A percentile compares a stretch with the other conserved stretches of the same genome.
These are phyloP conservation scores for Triticum dicoccoides DNA, from an alignment of 176 grass and related monocot genomes.

Conservation along the genomic window DNA sequence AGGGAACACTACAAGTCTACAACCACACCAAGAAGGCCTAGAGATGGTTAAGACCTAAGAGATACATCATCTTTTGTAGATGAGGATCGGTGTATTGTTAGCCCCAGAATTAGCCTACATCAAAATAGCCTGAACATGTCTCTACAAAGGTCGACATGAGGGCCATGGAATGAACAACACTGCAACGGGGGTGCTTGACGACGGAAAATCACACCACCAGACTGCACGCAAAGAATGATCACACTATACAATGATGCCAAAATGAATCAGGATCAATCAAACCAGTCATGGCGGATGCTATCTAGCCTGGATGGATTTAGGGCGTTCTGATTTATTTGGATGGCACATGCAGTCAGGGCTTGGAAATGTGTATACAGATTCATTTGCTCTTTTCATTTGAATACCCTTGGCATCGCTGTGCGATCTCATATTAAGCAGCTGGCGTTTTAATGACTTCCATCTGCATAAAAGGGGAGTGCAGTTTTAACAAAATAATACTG, in stretches of 20 bases:
- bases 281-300: conserved; percentile 50
- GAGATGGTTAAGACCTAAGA: conserved; percentile 20
- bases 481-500: conserved; percentile 4
- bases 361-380: conserved; percentile 85
- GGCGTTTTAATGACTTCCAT: conserved; percentile 84
- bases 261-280: conserved; percentile 47
- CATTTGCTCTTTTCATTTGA: conserved; percentile 86
- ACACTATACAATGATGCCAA: conserved; percentile 27
- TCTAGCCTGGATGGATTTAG: conserved; percentile 50
- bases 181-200: conserved; percentile 27
- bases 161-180: conserved; percentile 11
- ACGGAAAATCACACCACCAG: conserved; percentile 43
- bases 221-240: conserved; percentile 61
- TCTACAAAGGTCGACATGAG: conserved; percentile 18
- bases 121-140: conserved; percentile 19
- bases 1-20: not conserved
- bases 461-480: conserved; percentile 45
- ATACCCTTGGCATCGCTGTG: conserved; percentile 91
- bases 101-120: conserved; percentile 33
- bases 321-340: conserved; percentile 57
- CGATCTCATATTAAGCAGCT: conserved; percentile 74
- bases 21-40: conserved; percentile 23
- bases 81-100: conserved; percentile 34
- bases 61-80: conserved; percentile 22
- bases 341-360: conserved; percentile 93